Conservation (phyloP, 148 eudicot species). For the Fagopyrum homotropicum region DNA sequence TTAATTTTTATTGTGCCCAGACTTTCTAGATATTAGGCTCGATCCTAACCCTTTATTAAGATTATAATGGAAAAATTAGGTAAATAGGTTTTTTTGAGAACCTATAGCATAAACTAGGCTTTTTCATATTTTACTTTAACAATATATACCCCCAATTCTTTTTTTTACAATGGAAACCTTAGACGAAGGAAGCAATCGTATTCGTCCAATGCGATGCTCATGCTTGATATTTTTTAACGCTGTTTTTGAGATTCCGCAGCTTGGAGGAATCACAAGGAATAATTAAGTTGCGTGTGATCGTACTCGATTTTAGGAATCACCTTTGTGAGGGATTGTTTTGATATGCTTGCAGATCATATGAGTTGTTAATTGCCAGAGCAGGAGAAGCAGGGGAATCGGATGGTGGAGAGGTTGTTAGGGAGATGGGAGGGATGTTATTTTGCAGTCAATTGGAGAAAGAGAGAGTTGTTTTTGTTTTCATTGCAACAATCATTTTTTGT, state of each 20-base stretch:
- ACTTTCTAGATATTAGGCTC: too few relatives aligned
- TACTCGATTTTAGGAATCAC: background rate
- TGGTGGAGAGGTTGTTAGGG: constrained; percentile 15
- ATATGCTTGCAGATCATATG: background rate
- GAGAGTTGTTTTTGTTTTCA: constrained; percentile 1
- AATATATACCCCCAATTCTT: too few relatives aligned
- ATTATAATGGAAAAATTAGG: too few relatives aligned
- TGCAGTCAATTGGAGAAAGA: constrained; percentile 9
- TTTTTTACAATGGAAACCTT: too few relatives aligned
- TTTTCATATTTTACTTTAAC: too few relatives aligned
- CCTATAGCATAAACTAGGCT: too few relatives aligned
- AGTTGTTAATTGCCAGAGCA: constrained; percentile 12
- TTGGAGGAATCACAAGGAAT: constrained; percentile 9
- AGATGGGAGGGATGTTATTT: constrained; percentile 7
- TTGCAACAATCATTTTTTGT: background rate
- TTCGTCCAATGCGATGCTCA: constrained; percentile 6
- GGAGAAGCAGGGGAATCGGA: constrained; percentile 6
- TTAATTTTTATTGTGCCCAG: too few relatives aligned
- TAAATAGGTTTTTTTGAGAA: too few relatives aligned
- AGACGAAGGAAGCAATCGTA: constrained; percentile 10
- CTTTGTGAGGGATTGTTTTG: background rate
- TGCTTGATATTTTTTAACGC: background rate
- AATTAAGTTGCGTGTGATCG: constrained; percentile 9
- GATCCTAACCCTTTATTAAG: too few relatives aligned
- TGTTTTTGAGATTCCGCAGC: constrained; percentile 1